phyloP scores from a whole-genome alignment of 257 asterid genomes.

The Solanum pennellii region DNA sequence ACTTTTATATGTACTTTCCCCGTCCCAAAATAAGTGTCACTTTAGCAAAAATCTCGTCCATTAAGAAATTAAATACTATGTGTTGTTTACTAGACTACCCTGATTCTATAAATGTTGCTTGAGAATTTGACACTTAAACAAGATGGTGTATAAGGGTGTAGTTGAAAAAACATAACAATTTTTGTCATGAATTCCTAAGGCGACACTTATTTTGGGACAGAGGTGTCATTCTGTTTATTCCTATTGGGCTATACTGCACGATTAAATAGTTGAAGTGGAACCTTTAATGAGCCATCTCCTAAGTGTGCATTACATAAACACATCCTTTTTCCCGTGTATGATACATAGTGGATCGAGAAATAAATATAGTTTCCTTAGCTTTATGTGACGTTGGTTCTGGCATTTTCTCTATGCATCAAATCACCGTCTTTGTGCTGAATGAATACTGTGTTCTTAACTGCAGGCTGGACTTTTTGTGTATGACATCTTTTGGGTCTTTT shows the following conservation, averaged over 20 bases:
- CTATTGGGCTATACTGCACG: background rate
- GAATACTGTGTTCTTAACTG: background rate
- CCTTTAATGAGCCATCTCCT: background rate
- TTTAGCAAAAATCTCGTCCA: background rate
- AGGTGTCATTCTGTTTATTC: background rate
- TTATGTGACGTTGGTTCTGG: background rate
- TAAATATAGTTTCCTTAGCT: background rate
- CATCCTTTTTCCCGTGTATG: background rate
- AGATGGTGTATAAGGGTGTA: background rate
- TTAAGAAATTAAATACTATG: background rate
- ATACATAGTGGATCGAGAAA: background rate
- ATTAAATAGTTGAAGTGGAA: background rate
- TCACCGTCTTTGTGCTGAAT: background rate
- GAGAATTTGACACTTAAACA: background rate
- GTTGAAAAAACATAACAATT: background rate
- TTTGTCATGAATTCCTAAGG: background rate
- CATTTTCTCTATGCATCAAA: background rate
- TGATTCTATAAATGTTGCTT: background rate
- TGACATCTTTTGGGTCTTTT: conserved; percentile 97
- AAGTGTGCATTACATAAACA: background rate
- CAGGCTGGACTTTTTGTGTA: conserved; percentile 95
- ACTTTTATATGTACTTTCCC: background rate
- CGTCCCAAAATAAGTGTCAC: background rate
- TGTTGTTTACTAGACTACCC: background rate
- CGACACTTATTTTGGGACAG: background rate